phyloP scores from a whole-genome alignment of 805 yeast genomes.

The Myxozyma geophila region DNA sequence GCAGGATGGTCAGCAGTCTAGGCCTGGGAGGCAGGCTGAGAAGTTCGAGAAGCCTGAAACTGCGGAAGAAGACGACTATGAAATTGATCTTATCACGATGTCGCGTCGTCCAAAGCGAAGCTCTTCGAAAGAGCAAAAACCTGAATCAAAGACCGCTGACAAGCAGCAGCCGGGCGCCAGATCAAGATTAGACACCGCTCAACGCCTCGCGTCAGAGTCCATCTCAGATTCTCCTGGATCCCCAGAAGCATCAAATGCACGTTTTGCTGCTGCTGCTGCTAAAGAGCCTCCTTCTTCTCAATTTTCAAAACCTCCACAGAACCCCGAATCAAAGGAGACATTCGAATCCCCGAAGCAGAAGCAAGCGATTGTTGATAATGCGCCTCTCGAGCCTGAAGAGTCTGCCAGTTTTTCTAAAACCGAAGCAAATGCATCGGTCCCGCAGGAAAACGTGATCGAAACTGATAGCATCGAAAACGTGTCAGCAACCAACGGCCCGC shows the following conservation, averaged over 20 bases:
- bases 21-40: too few species aligned
- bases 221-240: background rate
- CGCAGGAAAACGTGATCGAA: background rate
- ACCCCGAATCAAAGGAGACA: background rate
- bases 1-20: too few species aligned
- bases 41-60: background rate
- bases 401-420: too few species aligned
- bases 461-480: background rate
- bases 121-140: too few species aligned
- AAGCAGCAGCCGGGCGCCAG: too few species aligned
- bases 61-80: slow-evolving; percentile 8
- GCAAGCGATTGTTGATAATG: background rate
- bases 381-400: too few species aligned
- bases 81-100: slow-evolving; percentile 14
- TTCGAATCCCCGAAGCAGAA: background rate
- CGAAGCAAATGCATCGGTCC: too few species aligned
- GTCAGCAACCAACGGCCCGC: background rate
- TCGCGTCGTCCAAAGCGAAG: slow-evolving; percentile 9
- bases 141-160: too few species aligned
- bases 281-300: too few species aligned
- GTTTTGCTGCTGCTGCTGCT: too few species aligned
- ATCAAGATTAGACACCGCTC: background rate
- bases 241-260: too few species aligned
- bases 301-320: too few species aligned
- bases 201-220: background rate